phyloP scores from a whole-genome alignment of 108 stramenopile genomes.

The Bacterosira constricta region DNA sequence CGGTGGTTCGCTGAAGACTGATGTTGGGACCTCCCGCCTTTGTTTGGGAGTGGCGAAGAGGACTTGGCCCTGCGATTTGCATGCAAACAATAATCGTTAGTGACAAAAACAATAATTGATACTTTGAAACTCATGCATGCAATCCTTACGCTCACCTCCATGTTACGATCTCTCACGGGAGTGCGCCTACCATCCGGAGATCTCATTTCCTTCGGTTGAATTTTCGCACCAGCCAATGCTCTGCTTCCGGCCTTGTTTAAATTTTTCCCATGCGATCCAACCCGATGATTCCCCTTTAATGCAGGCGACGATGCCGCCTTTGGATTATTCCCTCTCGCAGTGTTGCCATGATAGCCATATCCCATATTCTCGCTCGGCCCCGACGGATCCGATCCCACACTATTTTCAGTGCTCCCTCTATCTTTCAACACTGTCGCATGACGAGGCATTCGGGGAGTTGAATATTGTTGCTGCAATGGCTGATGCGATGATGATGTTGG shows the following conservation, averaged over 20 bases:
- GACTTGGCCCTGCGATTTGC: constrained; percentile 13
- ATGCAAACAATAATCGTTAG: neutral
- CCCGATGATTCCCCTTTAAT: constrained; percentile 11
- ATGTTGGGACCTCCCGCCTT: constrained; percentile 27
- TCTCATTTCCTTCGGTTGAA: constrained; percentile 11
- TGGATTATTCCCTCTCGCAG: neutral
- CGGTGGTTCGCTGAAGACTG: constrained; percentile 28
- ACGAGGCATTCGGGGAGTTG: constrained; percentile 11
- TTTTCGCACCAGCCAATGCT: constrained; percentile 1
- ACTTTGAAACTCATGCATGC: neutral
- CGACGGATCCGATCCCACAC: constrained; percentile 21
- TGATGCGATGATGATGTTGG: too few relatives aligned
- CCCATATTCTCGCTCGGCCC: neutral
- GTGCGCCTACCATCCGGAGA: constrained; percentile 32
- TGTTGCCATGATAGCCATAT: neutral
- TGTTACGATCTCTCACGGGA: constrained; percentile 32
- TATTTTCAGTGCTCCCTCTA: constrained; percentile 46
- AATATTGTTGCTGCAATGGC: constrained; percentile 7
- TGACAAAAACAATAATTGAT: neutral
- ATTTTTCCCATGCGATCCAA: neutral
- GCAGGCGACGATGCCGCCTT: neutral
- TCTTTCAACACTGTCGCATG: constrained; percentile 30
- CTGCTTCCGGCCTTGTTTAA: neutral
- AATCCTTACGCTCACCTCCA: constrained; percentile 28
- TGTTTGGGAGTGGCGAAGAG: constrained; percentile 30